Conservation (phyloP, 148 eudicot species). For the Nyssa sinensis region DNA sequence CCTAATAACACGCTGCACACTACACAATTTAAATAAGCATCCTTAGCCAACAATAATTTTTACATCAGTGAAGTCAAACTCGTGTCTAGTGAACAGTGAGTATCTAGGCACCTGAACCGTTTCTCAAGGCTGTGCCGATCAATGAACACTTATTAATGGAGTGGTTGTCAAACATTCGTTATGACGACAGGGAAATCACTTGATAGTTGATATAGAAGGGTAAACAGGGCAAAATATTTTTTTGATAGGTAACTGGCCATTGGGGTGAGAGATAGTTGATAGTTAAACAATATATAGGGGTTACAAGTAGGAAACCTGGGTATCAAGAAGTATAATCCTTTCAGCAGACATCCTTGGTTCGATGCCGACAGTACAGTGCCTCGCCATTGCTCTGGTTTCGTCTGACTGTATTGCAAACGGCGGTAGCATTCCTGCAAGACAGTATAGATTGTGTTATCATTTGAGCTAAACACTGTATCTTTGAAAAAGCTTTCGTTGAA, state of each 20-base stretch:
- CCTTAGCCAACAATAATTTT: not conserved
- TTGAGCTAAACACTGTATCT: not conserved
- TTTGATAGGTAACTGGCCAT: no score
- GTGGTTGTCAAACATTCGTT: no score
- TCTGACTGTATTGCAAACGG: conserved; percentile 75
- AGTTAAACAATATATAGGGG: no score
- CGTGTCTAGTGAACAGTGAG: no score
- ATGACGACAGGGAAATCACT: no score
- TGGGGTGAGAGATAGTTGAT: no score
- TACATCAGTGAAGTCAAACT: not conserved
- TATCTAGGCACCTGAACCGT: no score
- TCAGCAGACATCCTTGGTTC: conserved; percentile 85
- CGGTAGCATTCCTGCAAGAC: conserved; percentile 72
- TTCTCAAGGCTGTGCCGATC: no score
- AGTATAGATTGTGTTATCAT: not conserved
- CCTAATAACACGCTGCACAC: no score
- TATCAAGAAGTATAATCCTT: conserved; percentile 87
- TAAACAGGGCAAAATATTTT: no score
- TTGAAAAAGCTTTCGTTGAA: not conserved
- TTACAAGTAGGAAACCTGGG: conserved; percentile 76
- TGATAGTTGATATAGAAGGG: no score
- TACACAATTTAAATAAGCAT: not conserved
- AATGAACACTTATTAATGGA: no score
- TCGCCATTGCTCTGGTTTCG: conserved; percentile 73
- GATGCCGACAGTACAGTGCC: conserved; percentile 79